Base-by-base conservation (phyloP, 805 yeast genomes). In the Schwanniomyces sp. region DNA sequence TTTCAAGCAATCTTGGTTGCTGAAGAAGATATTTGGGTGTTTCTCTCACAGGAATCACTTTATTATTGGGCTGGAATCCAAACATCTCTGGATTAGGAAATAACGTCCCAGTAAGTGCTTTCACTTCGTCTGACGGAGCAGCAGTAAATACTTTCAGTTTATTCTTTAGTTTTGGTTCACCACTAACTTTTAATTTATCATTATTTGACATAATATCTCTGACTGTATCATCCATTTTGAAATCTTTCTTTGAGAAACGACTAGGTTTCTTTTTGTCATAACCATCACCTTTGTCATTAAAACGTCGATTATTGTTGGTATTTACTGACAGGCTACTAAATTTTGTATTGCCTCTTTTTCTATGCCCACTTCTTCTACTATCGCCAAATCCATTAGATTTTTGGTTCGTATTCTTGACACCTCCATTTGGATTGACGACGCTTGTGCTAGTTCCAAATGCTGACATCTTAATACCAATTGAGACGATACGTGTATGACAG, bases 1-100 rank as follows among this genome's bases (percentile, higher is more conserved):
- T 66, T 18, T 51, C 56, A 21, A 74, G 54, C 17, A 67, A 55
- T 40, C 76, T 53, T 2, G 74, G 64, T 47, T 74, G 78, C 7
- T 53, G 54, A 30, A 66, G 51, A 41, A 74, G 55, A 51, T 64
- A 74, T 44, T 66, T 64, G 5, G 78, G 76, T 1, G 61, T 50
- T 6, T 69, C 67, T 32, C 77, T 49, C 8, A 63, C 55, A 0
- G 44, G 40, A 1, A 47, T 41, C 0, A 38, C 14, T 34, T 52
- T 50, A 7, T 16, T 30, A 4, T 39, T 46, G 43, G 45, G 49
- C 49, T 46, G 47, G 43, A 67, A 71, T 14, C 76, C 76, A 5
- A 64, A 52, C 5, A 46, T 26, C 18, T 56, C 60, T 0, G 76
- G 70, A 39, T 68, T 53, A 2, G 56, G 48, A 18, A 66, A 59